Percentiles rank a stretch among this genome's conserved stretches.
Conservation (phyloP, 1,284 basidiomycete genomes). For the Irpex sp. region DNA sequence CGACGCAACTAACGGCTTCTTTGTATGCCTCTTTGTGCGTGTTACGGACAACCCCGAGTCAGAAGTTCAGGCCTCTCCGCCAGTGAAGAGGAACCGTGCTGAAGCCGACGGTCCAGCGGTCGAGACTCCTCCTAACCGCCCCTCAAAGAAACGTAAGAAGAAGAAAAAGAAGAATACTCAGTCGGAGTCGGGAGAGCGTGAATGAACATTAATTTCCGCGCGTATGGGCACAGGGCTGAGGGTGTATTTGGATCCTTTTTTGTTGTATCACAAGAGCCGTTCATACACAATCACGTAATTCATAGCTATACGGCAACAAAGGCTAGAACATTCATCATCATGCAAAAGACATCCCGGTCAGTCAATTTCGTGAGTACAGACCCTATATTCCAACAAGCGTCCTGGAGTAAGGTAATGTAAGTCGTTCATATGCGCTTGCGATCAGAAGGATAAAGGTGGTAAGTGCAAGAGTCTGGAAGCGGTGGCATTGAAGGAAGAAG, state of each 20-base stretch:
- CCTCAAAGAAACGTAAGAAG: slow-evolving; percentile 15
- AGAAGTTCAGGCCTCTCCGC: slow-evolving; percentile 14
- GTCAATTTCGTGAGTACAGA: slow-evolving; percentile 15
- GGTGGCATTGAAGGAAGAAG: slow-evolving; percentile 8
- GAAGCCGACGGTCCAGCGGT: slow-evolving; percentile 3
- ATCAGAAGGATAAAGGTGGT: slow-evolving; percentile 2
- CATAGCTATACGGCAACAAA: slow-evolving; percentile 1
- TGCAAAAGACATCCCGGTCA: slow-evolving; percentile 16
- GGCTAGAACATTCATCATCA: slow-evolving; percentile 6
- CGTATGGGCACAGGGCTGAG: not conserved
- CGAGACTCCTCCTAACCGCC: not conserved
- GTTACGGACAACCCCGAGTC: slow-evolving; percentile 8
- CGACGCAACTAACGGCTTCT: slow-evolving; percentile 93
- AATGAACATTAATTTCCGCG: not conserved
- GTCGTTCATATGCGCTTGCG: slow-evolving; percentile 9
- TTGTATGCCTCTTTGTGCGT: slow-evolving; percentile 81
- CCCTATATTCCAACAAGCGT: slow-evolving; percentile 9
- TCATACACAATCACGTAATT: slow-evolving; percentile 3
- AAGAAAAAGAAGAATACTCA: slow-evolving; percentile 21
- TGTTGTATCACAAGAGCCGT: not conserved
- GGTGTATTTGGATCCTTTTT: not conserved
- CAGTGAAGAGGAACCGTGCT: slow-evolving; percentile 8
- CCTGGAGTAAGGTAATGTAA: slow-evolving; percentile 11
- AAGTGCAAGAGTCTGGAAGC: slow-evolving; percentile 3
- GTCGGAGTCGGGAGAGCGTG: not conserved